These are phyloP conservation scores for Elymus sibiricus DNA, from an alignment of 176 grass and related monocot species.

Conservation along the genomic window DNA sequence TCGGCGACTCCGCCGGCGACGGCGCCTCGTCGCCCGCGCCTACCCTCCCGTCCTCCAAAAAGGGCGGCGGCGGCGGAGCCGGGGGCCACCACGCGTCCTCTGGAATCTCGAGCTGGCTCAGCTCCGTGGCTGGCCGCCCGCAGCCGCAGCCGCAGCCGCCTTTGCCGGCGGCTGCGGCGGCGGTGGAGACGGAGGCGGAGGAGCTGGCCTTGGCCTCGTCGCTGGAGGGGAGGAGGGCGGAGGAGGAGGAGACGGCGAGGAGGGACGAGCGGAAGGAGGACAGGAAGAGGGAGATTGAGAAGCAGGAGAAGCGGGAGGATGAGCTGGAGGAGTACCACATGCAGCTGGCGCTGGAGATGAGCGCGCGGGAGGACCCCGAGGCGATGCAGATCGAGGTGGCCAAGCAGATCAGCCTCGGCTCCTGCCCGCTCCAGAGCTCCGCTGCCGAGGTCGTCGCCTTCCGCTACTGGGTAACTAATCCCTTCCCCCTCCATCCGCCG, in stretches of 20 bases:
- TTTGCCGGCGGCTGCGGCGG: neutral
- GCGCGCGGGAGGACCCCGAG: slow-evolving; percentile 90
- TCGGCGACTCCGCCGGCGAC: slow-evolving; percentile 50
- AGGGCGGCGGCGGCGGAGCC: slow-evolving; percentile 8
- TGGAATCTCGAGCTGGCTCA: slow-evolving; percentile 72
- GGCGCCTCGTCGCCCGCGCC: slow-evolving; percentile 36
- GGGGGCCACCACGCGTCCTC: slow-evolving; percentile 29
- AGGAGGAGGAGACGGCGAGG: slow-evolving; percentile 1
- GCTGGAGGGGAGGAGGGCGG: slow-evolving; percentile 13
- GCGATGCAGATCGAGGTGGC: slow-evolving; percentile 94
- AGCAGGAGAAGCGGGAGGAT: slow-evolving; percentile 40
- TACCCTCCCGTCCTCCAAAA: slow-evolving; percentile 24
- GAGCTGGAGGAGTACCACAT: slow-evolving; percentile 91
- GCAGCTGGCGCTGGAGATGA: slow-evolving; percentile 94
- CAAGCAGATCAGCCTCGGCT: slow-evolving; percentile 95
- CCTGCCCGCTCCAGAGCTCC: slow-evolving; percentile 63
- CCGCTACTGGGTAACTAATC: slow-evolving; percentile 90
- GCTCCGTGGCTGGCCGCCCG: slow-evolving; percentile 51
- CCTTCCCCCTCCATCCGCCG: neutral
- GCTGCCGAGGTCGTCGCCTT: slow-evolving; percentile 75
- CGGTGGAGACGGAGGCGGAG: neutral
- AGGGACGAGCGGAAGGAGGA: neutral
- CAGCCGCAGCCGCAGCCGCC: slow-evolving; percentile 19
- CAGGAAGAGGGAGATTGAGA: slow-evolving; percentile 21
- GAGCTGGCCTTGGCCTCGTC: slow-evolving; percentile 8